Evolutionary conservation across 805 yeast species (phyloP).

Genomic region (Monosporozyma servazzii): DNA sequence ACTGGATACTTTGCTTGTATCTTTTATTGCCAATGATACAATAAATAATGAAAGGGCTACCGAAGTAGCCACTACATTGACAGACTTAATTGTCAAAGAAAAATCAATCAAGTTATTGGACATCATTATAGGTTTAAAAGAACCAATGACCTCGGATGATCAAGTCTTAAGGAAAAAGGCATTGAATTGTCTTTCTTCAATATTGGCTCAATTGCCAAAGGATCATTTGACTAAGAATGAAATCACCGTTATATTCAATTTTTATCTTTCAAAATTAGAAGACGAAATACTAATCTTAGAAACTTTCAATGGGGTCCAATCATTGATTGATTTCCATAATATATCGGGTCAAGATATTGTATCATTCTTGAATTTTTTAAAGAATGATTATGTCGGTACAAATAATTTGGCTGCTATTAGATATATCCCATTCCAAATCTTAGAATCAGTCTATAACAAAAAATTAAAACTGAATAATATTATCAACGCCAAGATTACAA

Average conservation of each 20-base stretch:
- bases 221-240: conserved; percentile 33
- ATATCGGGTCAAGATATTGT: conserved; percentile 33
- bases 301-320: conserved; percentile 44
- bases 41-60: conserved; percentile 27
- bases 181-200: conserved; percentile 34
- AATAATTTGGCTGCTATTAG: conserved; percentile 55
- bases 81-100: conserved; percentile 16
- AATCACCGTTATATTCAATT: conserved; percentile 35
- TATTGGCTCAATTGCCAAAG: conserved; percentile 26
- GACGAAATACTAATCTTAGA: conserved; percentile 49
- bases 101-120: conserved; percentile 36
- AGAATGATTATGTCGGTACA: conserved; percentile 42
- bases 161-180: conserved; percentile 43
- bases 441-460: conserved; percentile 30
- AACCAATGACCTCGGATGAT: conserved; percentile 51
- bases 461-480: conserved; percentile 21
- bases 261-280: conserved; percentile 56
- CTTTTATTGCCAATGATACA: conserved; percentile 35
- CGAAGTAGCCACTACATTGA: conserved; percentile 25
- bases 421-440: conserved; percentile 44
- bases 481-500: conserved; percentile 14
- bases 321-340: conserved; percentile 44
- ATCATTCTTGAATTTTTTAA: conserved; percentile 32
- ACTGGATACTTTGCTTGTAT: conserved; percentile 11
- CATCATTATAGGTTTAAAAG: conserved; percentile 52